Conservation (phyloP, 306 rosid species). For the Crotalaria pallida region DNA sequence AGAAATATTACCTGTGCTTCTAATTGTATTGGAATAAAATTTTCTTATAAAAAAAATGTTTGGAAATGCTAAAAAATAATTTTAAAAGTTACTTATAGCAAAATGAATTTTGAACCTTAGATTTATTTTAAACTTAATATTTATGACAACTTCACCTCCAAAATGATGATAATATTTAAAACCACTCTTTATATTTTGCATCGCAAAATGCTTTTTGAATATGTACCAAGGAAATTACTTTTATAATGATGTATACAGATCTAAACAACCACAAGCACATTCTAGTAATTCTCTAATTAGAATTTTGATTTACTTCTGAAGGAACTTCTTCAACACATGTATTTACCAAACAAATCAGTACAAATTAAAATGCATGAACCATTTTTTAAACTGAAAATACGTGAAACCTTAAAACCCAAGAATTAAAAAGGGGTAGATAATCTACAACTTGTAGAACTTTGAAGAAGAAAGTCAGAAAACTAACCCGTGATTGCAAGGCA, state of each 20-base stretch:
- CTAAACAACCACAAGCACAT: background rate
- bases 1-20: too few species aligned
- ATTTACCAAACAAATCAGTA: constrained; percentile 19
- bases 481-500: constrained; percentile 29
- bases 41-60: too few species aligned
- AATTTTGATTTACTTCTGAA: background rate
- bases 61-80: background rate
- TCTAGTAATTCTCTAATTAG: background rate
- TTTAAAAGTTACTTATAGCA: background rate
- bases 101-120: background rate
- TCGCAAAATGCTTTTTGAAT: background rate
- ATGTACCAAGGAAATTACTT: background rate
- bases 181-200: background rate
- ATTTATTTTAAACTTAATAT: background rate
- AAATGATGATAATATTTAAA: background rate
- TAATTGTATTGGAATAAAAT: too few species aligned
- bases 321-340: background rate
- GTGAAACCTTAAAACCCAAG: background rate
- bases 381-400: too few species aligned
- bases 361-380: constrained; percentile 18
- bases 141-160: background rate
- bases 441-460: constrained; percentile 20
- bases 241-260: background rate
- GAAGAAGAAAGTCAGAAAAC: background rate
- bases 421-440: constrained; percentile 4